A percentile compares a stretch with the other conserved stretches of the same genome.
Evolutionary conservation across 225 moss, liverwort and hornwort genomes (phyloP).

Genomic region (Pseudisothecium myosuroides): DNA sequence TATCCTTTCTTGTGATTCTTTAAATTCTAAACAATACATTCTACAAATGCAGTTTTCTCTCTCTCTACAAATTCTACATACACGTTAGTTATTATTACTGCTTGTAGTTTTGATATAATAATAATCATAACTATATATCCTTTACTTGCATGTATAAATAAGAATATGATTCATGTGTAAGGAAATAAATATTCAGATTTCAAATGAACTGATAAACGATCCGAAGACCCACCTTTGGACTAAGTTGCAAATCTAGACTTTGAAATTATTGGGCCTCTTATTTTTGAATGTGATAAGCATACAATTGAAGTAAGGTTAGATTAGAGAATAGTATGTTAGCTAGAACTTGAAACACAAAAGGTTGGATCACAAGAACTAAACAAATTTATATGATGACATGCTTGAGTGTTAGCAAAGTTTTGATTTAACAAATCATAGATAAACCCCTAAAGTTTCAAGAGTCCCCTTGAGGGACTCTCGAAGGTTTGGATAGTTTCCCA

Average conservation of each 20-base stretch:
- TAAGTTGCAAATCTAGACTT: rapidly evolving
- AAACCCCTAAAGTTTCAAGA: not conserved
- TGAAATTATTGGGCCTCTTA: not conserved
- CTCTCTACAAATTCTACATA: not conserved
- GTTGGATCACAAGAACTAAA: not conserved
- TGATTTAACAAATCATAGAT: not conserved
- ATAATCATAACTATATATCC: not conserved
- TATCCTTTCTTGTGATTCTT: not conserved
- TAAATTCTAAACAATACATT: not conserved
- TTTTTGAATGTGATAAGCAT: not conserved
- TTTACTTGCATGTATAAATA: not conserved
- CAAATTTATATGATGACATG: not conserved
- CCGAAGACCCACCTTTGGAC: rapidly evolving
- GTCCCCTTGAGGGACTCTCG: rapidly evolving
- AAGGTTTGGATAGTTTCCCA: not conserved
- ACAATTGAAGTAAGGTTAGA: not conserved
- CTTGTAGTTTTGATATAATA: not conserved
- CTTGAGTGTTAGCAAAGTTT: not conserved
- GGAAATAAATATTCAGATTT: not conserved
- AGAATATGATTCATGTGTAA: not conserved
- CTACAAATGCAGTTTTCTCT: rapidly evolving
- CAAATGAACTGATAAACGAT: not conserved
- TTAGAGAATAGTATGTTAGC: not conserved
- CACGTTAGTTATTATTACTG: not conserved
- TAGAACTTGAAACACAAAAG: not conserved